Conservation (phyloP, 2,329 filamentous ascomycete species). For the Nigrospora oryzae region DNA sequence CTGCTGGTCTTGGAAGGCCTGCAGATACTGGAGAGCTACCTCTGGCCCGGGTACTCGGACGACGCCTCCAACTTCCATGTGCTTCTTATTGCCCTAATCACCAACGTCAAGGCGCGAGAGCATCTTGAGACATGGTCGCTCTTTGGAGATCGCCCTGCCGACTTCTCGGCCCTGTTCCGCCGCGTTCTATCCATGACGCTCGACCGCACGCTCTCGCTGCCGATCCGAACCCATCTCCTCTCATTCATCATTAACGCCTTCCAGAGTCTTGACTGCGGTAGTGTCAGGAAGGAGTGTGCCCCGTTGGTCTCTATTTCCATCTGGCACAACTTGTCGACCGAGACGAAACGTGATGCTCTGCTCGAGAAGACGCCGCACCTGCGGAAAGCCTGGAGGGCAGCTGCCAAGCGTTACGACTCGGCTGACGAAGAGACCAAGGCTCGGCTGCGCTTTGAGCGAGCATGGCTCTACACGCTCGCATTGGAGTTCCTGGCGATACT, state of each 20-base stretch:
- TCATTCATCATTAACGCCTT: conserved; percentile 87
- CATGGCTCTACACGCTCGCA: conserved; percentile 83
- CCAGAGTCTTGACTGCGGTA: conserved; percentile 80
- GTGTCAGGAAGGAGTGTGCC: conserved; percentile 93
- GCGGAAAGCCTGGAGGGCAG: conserved; percentile 84
- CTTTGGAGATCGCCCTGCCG: conserved; percentile 67
- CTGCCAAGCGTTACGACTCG: conserved; percentile 77
- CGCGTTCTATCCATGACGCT: conserved; percentile 82
- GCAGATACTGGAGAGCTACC: conserved; percentile 84
- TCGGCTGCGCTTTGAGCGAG: conserved; percentile 79
- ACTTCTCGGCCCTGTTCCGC: conserved; percentile 85
- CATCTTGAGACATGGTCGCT: conserved; percentile 79
- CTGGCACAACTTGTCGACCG: conserved; percentile 86
- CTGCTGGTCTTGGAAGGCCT: conserved; percentile 81
- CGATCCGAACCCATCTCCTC: conserved; percentile 73
- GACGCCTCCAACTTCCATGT: conserved; percentile 89
- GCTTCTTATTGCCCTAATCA: conserved; percentile 74
- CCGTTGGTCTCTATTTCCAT: conserved; percentile 89
- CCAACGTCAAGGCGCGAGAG: conserved; percentile 83
- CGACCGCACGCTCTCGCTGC: conserved; percentile 56
- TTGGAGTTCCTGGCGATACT: conserved; percentile 74
- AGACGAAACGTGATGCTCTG: conserved; percentile 62
- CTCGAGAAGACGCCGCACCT: conserved; percentile 67
- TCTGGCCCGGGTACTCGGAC: conserved; percentile 90
- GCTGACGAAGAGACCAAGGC: conserved; percentile 74